Base-by-base conservation (phyloP, 2,329 filamentous ascomycete genomes). In the Epichloe amarillans region DNA sequence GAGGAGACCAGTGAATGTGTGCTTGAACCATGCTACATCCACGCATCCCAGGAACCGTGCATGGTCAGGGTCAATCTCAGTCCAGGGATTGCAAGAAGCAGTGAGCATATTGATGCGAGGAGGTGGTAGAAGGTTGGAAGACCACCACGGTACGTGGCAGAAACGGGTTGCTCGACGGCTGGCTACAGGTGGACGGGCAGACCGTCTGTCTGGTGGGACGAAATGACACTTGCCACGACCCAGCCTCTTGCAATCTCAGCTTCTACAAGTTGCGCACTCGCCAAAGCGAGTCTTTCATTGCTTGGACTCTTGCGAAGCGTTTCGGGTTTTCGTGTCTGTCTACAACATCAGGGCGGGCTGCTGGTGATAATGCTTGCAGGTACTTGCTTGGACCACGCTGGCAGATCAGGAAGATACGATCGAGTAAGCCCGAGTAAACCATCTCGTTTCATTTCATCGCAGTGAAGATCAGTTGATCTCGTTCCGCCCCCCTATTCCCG, bases 101-200 rank as follows among this genome's bases (percentile, higher is more conserved):
- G 7, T 23, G 26, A 42, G 3, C 3, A 21, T 47, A 21, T 47
- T n/a, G 35, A 19, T n/a, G 38, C 14, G 44, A 42, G n/a, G 14
- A 14, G 15, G 7, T 7, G n/a, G 26, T 10, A 6, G 7, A 26
- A 8, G 36, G 12, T 23, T 39, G 17, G 36, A 21, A 47, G 35
- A 42, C 26, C 8, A 41, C 19, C 14, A 11, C 3, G n/a, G n/a
- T 12, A 15, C 12, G 15, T 8, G 11, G n/a, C 14, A 15, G 36
- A 46, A 26, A 35, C 11, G 17, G n/a, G n/a, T 14, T 17, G 35
- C n/a, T 23, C 37, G 42, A 21, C 49, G 36, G 49, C 49, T 50
- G 49, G 49, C 39, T 21, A 46, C 49, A 46, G 49, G 49, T 50
- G 49, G 35, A 45, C 21, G 14, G 39, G 23, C 26, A 11, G 26